Conservation (phyloP, 129 eudicot species). For the Flaveria bidentis region DNA sequence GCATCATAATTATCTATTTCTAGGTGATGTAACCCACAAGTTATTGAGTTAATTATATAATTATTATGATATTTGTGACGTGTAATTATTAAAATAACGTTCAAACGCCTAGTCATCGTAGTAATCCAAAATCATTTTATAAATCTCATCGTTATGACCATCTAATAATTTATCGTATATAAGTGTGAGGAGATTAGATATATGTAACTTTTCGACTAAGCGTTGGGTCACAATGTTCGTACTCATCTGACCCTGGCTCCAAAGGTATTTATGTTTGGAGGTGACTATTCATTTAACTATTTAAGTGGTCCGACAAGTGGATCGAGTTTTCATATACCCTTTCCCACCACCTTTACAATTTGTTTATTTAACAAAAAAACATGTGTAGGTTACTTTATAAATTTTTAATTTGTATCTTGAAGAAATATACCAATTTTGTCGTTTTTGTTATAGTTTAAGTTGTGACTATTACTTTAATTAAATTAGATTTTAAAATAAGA, state of each 20-base stretch:
- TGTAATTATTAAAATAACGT: background rate
- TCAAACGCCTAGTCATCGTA: background rate
- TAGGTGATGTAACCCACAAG: background rate
- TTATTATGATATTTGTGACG: background rate
- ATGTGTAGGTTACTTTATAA: background rate
- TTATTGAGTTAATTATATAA: background rate
- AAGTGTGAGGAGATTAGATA: background rate
- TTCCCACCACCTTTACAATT: conserved; percentile 12
- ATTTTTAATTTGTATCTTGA: background rate
- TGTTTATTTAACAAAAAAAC: background rate
- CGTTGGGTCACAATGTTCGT: conserved; percentile 31
- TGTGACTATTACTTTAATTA: background rate
- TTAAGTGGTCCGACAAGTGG: conserved; percentile 33
- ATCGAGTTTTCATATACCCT: conserved; percentile 28
- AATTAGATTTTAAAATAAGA: too few species aligned
- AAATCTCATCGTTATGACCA: background rate
- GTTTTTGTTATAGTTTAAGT: background rate
- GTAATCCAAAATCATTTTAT: background rate
- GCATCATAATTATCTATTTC: background rate
- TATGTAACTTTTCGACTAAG: conserved; percentile 20
- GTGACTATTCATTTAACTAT: conserved; percentile 27
- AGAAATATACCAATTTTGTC: background rate
- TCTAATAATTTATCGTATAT: background rate
- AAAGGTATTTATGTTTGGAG: conserved; percentile 22
- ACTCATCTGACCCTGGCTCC: conserved; percentile 36